Evolutionary conservation across 352 stramenopile species (phyloP).

Genomic region (Globisporangium solare): DNA sequence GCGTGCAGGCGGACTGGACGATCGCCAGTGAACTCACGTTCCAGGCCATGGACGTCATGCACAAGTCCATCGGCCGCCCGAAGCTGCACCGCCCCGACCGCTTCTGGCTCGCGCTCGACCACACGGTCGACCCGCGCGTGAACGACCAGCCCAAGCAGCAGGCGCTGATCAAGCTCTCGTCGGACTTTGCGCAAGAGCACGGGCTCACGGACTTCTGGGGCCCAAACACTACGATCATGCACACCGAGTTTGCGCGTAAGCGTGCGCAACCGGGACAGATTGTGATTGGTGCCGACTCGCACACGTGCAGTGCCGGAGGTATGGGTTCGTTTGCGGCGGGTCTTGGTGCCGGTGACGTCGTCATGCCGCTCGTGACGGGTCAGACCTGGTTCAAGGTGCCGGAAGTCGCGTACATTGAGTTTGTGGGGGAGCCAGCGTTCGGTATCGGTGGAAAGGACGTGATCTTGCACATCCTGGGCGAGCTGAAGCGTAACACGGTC

Average conservation of each 20-base stretch:
- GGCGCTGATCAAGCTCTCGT: constrained; percentile 75
- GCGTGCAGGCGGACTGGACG: constrained; percentile 76
- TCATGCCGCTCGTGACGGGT: constrained; percentile 79
- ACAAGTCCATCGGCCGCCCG: constrained; percentile 67
- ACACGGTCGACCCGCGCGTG: constrained; percentile 76
- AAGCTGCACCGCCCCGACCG: constrained; percentile 70
- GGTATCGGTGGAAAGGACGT: constrained; percentile 81
- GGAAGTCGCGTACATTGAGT: constrained; percentile 76
- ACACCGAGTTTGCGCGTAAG: constrained; percentile 79
- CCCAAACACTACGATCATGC: constrained; percentile 84
- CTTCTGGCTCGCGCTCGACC: constrained; percentile 81
- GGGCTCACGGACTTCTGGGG: constrained; percentile 73
- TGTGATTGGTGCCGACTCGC: constrained; percentile 72
- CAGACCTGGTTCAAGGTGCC: constrained; percentile 86
- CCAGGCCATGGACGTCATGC: constrained; percentile 80
- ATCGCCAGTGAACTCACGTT: constrained; percentile 78
- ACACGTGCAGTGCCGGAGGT: constrained; percentile 73
- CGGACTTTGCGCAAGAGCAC: constrained; percentile 69
- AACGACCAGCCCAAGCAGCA: constrained; percentile 77
- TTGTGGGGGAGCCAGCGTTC: constrained; percentile 54
- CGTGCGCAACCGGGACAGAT: constrained; percentile 80
- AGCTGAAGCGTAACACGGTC: constrained; percentile 81
- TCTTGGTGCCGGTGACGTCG: constrained; percentile 68
- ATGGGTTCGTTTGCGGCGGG: constrained; percentile 75
- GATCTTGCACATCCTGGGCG: constrained; percentile 72